Conservation (phyloP, 345 rosid genomes). For the Trapa incisa region DNA sequence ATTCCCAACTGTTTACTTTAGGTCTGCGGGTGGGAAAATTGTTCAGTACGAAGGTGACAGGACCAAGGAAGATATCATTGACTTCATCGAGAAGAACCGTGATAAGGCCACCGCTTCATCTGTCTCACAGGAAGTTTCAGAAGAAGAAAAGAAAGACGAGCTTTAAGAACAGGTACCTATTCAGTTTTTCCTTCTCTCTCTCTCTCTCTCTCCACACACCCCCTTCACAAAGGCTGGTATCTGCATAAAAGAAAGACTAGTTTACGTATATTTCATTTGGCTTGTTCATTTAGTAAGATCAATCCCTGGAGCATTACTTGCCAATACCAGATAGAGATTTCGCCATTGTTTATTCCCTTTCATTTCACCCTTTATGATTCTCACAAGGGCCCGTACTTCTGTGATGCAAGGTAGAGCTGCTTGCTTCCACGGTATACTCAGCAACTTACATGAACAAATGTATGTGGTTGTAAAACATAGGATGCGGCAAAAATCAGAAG, state of each 20-base stretch:
- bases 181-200: not conserved
- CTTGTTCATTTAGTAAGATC: no score
- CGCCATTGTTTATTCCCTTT: no score
- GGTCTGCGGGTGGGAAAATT: slow-evolving; percentile 52
- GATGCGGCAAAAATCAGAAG: not conserved
- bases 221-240: no score
- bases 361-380: not conserved
- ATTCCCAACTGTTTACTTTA: slow-evolving; percentile 74
- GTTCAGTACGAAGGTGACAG: slow-evolving; percentile 59
- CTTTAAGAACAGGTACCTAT: slow-evolving; percentile 23
- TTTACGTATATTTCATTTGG: no score
- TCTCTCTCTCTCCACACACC: not conserved
- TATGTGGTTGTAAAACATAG: not conserved
- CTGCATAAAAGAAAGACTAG: no score
- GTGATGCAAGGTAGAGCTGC: not conserved
- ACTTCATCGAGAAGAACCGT: slow-evolving; percentile 74
- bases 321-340: no score
- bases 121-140: slow-evolving; percentile 13
- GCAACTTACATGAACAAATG: not conserved
- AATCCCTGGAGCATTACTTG: no score
- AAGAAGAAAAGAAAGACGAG: slow-evolving; percentile 42
- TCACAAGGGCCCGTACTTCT: not conserved
- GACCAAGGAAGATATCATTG: slow-evolving; percentile 67
- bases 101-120: slow-evolving; percentile 23
- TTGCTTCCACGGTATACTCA: not conserved